Percentiles rank a stretch among this genome's conserved stretches.
Evolutionary conservation across 768 basidiomycete genomes (phyloP).

Genomic region (Scleroderma bovista): DNA sequence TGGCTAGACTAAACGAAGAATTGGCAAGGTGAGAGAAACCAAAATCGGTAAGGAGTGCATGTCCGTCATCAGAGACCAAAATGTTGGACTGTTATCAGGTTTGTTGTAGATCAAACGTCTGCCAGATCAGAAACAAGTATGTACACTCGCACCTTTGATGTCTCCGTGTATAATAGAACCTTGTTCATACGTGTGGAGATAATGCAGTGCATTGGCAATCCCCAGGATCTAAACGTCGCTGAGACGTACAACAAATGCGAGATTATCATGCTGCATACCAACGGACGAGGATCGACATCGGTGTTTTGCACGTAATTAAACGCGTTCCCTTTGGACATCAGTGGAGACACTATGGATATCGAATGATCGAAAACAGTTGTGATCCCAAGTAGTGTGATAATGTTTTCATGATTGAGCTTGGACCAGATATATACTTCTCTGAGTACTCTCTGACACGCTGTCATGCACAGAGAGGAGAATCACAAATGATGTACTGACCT

Average conservation of each 20-base stretch:
- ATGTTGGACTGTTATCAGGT: neutral
- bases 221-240: neutral
- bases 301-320: constrained; percentile 8
- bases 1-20: neutral
- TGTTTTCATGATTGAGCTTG: constrained; percentile 11
- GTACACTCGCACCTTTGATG: neutral
- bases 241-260: neutral
- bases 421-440: constrained; percentile 17
- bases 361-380: constrained; percentile 14
- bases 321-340: constrained; percentile 8
- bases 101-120: neutral
- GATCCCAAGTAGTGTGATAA: constrained; percentile 12
- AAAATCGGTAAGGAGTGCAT: neutral
- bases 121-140: too few species aligned
- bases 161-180: neutral
- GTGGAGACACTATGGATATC: constrained; percentile 16
- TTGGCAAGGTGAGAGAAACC: neutral
- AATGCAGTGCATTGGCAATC: neutral
- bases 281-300: neutral
- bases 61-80: neutral
- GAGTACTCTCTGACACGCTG: constrained; percentile 7
- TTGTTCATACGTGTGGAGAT: neutral
- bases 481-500: neutral
- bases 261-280: neutral
- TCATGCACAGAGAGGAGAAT: neutral